These are phyloP conservation scores for Helminthosporium solani DNA, from an alignment of 2,329 filamentous ascomycete genomes.

Conservation along the genomic window DNA sequence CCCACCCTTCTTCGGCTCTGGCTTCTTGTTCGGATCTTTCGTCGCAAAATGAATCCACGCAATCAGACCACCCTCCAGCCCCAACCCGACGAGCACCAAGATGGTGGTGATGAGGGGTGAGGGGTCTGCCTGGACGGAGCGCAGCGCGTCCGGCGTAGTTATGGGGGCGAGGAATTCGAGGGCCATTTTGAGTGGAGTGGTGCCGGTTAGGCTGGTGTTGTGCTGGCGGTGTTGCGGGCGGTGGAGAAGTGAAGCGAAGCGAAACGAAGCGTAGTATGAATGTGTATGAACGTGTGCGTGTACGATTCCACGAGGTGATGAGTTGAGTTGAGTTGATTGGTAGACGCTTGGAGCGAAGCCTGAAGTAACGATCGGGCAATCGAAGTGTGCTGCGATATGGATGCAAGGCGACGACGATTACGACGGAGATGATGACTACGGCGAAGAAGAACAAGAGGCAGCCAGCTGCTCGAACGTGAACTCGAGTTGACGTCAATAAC, in stretches of 20 bases:
- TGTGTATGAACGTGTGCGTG: too few relatives aligned
- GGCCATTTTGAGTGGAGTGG: slow-evolving; percentile 17
- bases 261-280: too few relatives aligned
- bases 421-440: too few relatives aligned
- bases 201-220: background rate
- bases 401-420: slow-evolving; percentile 1
- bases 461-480: slow-evolving; percentile 6
- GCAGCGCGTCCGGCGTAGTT: slow-evolving; percentile 33
- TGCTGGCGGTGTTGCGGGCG: too few relatives aligned
- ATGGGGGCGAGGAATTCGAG: slow-evolving; percentile 35
- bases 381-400: background rate
- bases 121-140: slow-evolving; percentile 54
- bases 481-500: too few relatives aligned
- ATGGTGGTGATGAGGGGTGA: slow-evolving; percentile 83
- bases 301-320: too few relatives aligned
- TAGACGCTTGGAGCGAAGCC: too few relatives aligned
- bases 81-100: slow-evolving; percentile 74
- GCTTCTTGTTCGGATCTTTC: slow-evolving; percentile 30
- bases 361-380: too few relatives aligned
- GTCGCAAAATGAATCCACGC: slow-evolving; percentile 35
- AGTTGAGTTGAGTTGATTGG: too few relatives aligned
- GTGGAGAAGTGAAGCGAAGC: too few relatives aligned
- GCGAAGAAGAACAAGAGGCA: too few relatives aligned
- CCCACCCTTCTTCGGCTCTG: slow-evolving; percentile 22
- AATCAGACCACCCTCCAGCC: slow-evolving; percentile 21